Evolutionary conservation across 768 basidiomycete genomes (phyloP).

Genomic region (Phanerochaete carnosa): DNA sequence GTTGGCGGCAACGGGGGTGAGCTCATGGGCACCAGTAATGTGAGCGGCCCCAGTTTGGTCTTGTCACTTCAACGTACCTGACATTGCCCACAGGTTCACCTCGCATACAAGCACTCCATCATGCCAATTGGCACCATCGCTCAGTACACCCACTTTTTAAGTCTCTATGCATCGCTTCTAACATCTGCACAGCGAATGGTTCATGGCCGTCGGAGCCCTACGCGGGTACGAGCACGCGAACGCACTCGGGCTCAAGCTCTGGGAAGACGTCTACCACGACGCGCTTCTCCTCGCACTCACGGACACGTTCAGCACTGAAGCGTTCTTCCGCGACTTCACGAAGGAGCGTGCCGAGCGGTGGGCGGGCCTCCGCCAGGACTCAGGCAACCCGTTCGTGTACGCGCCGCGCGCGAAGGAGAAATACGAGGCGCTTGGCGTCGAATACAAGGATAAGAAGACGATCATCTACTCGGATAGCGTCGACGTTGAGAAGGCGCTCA

Average conservation of each 20-base stretch:
- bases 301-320: constrained; percentile 89
- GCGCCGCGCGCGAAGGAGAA: constrained; percentile 68
- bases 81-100: constrained; percentile 56
- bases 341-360: constrained; percentile 67
- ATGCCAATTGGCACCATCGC: constrained; percentile 79
- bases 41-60: constrained; percentile 34
- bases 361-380: constrained; percentile 89
- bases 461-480: constrained; percentile 87
- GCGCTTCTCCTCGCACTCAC: constrained; percentile 75
- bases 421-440: constrained; percentile 70
- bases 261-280: constrained; percentile 74
- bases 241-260: constrained; percentile 69
- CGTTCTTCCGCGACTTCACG: constrained; percentile 79
- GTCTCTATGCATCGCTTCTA: not conserved
- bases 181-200: constrained; percentile 66
- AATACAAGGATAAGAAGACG: constrained; percentile 64
- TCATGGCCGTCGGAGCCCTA: constrained; percentile 85
- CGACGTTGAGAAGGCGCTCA: constrained; percentile 65
- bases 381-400: constrained; percentile 85
- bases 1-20: constrained; percentile 48
- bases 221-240: constrained; percentile 82
- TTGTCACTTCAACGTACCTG: not conserved
- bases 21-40: constrained; percentile 89
- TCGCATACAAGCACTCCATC: constrained; percentile 74
- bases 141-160: constrained; percentile 52